Evolutionary conservation across 176 grass and related monocot genomes (phyloP).

Genomic region (Saccharum spontaneum): DNA sequence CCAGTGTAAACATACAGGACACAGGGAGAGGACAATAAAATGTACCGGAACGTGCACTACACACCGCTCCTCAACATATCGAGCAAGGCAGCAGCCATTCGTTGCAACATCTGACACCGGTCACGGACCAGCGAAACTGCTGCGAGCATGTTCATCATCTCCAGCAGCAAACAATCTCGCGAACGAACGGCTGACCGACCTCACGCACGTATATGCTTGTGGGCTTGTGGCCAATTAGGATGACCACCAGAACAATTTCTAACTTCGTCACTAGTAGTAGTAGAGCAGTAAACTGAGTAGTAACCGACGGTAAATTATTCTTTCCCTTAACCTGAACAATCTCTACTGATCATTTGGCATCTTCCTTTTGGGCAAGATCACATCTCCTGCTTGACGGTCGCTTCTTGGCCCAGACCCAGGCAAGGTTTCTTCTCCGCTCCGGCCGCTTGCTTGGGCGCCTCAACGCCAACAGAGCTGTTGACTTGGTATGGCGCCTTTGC

Average conservation of each 20-base stretch:
- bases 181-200: background rate
- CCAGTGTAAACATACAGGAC: background rate
- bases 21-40: background rate
- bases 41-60: background rate
- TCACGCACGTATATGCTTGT: background rate
- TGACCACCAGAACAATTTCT: background rate
- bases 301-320: constrained; percentile 36
- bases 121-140: constrained; percentile 35
- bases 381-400: constrained; percentile 31
- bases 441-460: constrained; percentile 12
- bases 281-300: background rate
- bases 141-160: background rate
- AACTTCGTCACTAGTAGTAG: background rate
- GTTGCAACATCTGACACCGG: background rate
- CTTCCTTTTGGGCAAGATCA: background rate
- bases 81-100: background rate
- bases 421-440: constrained; percentile 39
- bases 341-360: background rate
- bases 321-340: background rate
- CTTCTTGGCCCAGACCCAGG: constrained; percentile 37
- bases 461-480: background rate
- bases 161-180: constrained; percentile 48
- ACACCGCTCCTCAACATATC: background rate
- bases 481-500: constrained; percentile 54
- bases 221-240: background rate